Evolutionary conservation across 2,329 filamentous ascomycete species (phyloP), one percentile per base, ranked within the genome.

Genomic region (Curvularia hawaiiensis): DNA sequence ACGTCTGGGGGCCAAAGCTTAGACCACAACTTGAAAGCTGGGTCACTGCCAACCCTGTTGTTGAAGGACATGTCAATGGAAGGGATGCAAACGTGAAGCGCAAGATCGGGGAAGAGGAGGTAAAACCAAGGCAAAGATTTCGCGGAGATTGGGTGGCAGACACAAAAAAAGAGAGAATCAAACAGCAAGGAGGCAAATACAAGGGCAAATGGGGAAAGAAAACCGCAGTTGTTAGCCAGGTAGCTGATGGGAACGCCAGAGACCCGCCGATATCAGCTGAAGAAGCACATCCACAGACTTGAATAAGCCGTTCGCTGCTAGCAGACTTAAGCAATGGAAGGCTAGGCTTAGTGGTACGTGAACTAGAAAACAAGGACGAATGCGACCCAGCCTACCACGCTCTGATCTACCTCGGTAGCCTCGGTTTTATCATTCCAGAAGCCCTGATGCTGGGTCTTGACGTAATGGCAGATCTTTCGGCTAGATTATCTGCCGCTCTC

Each of bases 101-200:
- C 6, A 62, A 48, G 30, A 60, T 49, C 8, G 53, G 54, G 11
- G 63, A 65, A 16, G 59, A 61, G 26, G 55, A 54, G 11, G 26
- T 39, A 8, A 62, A 54, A 33, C 63, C 62, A 0, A 66, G 52
- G 31, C 71, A 73, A 38, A 58, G 70, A 14, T 74, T 74, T 39
- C 63, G 70, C 14, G 71, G 71, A 1, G 71, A 63, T n/a, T 70
- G 61, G 62, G 50, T 69, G 3, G 70, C 68, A 2, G 60, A 61
- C 0, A 70, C 67, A 5, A 71, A 69, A 52, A 59, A 61, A 53
- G 71, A 70, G 35, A 63, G 71, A 22, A 69, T 72, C 7, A 65
- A 64, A 53, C 71, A 74, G 47, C 70, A 72, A 52, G 67, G 67
- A 12, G 67, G 67, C 18, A 68, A 64, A 31, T 69, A 56, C 44